Evolutionary conservation across 1,139 yeast genomes (phyloP).

Genomic region (Saccharomyces hybrid): DNA sequence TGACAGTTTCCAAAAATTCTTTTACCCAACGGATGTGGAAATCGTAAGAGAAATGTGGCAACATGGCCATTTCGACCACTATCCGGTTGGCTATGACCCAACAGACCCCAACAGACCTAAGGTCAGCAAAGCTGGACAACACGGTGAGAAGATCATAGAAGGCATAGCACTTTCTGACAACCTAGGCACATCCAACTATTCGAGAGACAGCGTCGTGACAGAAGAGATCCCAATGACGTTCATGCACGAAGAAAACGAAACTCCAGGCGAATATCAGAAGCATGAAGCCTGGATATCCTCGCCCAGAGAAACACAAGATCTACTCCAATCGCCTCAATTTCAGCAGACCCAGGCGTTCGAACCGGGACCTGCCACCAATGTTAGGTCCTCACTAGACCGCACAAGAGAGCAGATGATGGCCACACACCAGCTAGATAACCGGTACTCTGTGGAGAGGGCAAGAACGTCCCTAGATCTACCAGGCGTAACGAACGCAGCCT

Average conservation of each 20-base stretch:
- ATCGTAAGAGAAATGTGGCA: slow-evolving; percentile 70
- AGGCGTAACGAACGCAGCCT: slow-evolving; percentile 33
- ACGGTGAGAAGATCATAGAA: slow-evolving; percentile 13
- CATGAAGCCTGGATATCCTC: slow-evolving; percentile 4
- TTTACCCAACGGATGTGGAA: slow-evolving; percentile 72
- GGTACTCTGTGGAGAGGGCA: slow-evolving; percentile 34
- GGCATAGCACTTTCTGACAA: slow-evolving; percentile 13
- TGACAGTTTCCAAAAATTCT: slow-evolving; percentile 55
- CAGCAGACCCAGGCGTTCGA: not conserved
- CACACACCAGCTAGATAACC: slow-evolving; percentile 31
- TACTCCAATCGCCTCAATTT: slow-evolving; percentile 18
- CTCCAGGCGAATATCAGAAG: slow-evolving; percentile 12
- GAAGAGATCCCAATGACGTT: slow-evolving; percentile 30
- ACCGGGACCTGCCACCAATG: slow-evolving; percentile 1
- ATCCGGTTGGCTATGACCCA: slow-evolving; percentile 56
- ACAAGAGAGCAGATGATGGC: slow-evolving; percentile 33
- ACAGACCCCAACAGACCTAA: slow-evolving; percentile 44
- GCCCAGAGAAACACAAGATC: slow-evolving; percentile 18
- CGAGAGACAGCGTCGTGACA: slow-evolving; percentile 24
- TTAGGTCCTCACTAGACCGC: slow-evolving; percentile 32
- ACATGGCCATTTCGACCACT: slow-evolving; percentile 51
- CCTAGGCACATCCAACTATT: slow-evolving; percentile 12
- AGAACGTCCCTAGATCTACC: slow-evolving; percentile 35
- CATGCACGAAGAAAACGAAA: slow-evolving; percentile 17
- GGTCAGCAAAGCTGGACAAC: slow-evolving; percentile 17